phyloP scores from a whole-genome alignment of 1,139 yeast species.

The Blastobotrys apis region DNA sequence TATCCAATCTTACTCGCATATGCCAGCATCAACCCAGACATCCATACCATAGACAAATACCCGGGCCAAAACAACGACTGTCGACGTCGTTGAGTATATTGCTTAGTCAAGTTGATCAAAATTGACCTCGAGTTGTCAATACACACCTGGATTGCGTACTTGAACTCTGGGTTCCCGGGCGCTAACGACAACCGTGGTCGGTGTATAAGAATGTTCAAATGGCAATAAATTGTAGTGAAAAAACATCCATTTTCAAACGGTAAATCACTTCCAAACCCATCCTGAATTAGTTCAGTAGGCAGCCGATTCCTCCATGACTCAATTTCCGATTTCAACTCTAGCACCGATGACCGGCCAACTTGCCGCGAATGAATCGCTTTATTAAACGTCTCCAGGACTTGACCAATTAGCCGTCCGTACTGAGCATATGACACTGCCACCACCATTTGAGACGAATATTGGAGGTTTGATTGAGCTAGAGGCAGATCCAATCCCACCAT shows the following conservation, averaged over 20 bases:
- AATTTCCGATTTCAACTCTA: slow-evolving; percentile 18
- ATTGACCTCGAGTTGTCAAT: slow-evolving; percentile 15
- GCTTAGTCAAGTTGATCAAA: slow-evolving; percentile 12
- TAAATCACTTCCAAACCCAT: background rate
- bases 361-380: slow-evolving; percentile 16
- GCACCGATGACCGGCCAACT: slow-evolving; percentile 13
- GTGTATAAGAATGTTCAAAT: slow-evolving; percentile 14
- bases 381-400: slow-evolving; percentile 17
- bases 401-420: slow-evolving; percentile 14
- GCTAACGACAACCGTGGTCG: slow-evolving; percentile 18
- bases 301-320: slow-evolving; percentile 19
- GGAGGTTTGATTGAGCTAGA: background rate
- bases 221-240: slow-evolving; percentile 17
- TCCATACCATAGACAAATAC: slow-evolving; percentile 18
- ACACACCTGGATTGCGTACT: slow-evolving; percentile 17
- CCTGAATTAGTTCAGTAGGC: slow-evolving; percentile 14
- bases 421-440: slow-evolving; percentile 16
- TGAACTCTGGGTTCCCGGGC: slow-evolving; percentile 16
- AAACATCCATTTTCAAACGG: slow-evolving; percentile 18
- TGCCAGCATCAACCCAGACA: slow-evolving; percentile 18
- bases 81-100: slow-evolving; percentile 7
- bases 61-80: slow-evolving; percentile 20
- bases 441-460: slow-evolving; percentile 1
- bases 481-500: slow-evolving; percentile 17
- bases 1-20: slow-evolving; percentile 17